Base-by-base conservation (phyloP, 768 basidiomycete genomes). In the Tylopilus rubrobrunneus region DNA sequence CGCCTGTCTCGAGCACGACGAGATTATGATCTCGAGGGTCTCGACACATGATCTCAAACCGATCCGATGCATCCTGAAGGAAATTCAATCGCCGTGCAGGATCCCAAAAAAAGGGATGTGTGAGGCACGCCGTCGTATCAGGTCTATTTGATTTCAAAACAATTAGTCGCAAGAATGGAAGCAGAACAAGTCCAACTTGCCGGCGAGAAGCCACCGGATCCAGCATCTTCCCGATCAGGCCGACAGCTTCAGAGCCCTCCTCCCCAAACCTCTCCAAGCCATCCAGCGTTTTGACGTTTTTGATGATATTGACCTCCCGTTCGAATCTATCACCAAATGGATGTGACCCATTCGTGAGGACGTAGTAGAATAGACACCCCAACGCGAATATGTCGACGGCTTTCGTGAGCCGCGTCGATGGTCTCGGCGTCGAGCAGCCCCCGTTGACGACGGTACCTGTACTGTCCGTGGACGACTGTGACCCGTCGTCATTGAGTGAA, bases 91-190 rank as follows among this genome's bases (percentile, higher is more conserved):
- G 81, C 52, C 88, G 84, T 8, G 80, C 86, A 0, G 94, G 74
- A 51, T 93, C 86, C 97, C 97, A 99, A 76, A 98, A 99, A 78
- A 90, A 96, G 0, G 97, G 97, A 73, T 98, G 96, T 21, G 89
- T 74, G 19, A 98, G 77, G 69, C 88, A 89, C n/a, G 82, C 83
- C 12, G 81, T 83, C 7, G 95, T 96, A 59, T 94, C 87, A 1
- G 95, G 97, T 64, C 96, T 92, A 62, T 40, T 14, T 28, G 28
- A 17, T 19, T 19, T 14, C 14, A 33, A 40, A 27, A 23, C 41
- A 37, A 45, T 60, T 14, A 56, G 45, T 48, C 60, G 52, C 12
- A 37, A 45, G 17, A 25, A 28, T 8, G 19, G 27, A 49, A n/a
- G 21, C 36, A 53, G 23, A 23, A 7, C 14, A n/a, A 2, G 27